Conservation (phyloP, 257 asterid genomes). For the Nicotiana benthamiana region DNA sequence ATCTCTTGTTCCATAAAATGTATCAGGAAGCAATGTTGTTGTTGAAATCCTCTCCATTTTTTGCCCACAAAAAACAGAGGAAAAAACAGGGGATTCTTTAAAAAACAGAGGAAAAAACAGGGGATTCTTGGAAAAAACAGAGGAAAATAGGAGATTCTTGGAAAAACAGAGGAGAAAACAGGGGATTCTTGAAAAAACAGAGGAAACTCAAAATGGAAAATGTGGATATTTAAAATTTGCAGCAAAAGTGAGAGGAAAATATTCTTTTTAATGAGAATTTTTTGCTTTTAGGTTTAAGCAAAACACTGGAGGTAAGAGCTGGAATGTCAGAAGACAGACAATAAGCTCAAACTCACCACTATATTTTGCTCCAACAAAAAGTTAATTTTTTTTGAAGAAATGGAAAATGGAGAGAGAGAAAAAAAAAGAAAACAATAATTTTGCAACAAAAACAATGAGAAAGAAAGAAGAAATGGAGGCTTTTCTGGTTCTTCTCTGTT, state of each 20-base stretch:
- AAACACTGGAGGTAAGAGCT: conserved; percentile 37
- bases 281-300: conserved; percentile 49
- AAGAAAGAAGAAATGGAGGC: neutral
- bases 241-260: conserved; percentile 22
- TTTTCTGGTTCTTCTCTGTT: neutral
- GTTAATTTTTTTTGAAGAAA: neutral
- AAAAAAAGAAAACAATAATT: neutral
- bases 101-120: no score
- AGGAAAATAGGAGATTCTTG: neutral
- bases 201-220: neutral
- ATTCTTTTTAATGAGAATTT: conserved; percentile 8
- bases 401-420: neutral
- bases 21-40: conserved; percentile 29
- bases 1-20: conserved; percentile 34
- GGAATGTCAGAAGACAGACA: conserved; percentile 54
- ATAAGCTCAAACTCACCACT: conserved; percentile 29
- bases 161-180: neutral
- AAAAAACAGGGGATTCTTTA: no score
- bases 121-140: no score
- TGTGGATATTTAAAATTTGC: neutral
- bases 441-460: neutral
- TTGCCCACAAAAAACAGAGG: conserved; percentile 7
- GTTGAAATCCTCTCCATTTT: conserved; percentile 48
- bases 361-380: conserved; percentile 7
- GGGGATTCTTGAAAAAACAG: no score